Conservation (phyloP, 2,329 filamentous ascomycete species). For the Microcyclosporella mali region DNA sequence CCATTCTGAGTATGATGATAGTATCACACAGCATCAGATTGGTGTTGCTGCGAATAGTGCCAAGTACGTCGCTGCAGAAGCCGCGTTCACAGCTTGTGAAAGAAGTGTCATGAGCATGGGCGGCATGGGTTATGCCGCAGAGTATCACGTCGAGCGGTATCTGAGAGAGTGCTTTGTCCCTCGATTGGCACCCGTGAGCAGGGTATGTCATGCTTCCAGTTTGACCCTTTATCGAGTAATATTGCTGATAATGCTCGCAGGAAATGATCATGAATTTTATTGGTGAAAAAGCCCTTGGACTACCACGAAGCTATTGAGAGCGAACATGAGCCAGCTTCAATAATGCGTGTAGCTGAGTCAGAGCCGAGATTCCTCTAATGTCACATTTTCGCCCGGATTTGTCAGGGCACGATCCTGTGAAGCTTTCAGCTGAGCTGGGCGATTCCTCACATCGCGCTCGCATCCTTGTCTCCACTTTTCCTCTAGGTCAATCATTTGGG, state of each 20-base stretch:
- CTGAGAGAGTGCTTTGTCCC: conserved; percentile 55
- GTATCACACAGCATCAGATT: conserved; percentile 41
- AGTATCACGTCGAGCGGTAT: conserved; percentile 58
- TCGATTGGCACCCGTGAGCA: conserved; percentile 53
- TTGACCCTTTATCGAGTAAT: not conserved
- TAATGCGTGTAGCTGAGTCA: too few relatives aligned
- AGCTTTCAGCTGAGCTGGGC: too few relatives aligned
- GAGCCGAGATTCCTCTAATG: too few relatives aligned
- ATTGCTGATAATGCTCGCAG: conserved; percentile 22
- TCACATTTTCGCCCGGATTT: too few relatives aligned
- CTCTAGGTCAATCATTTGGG: too few relatives aligned
- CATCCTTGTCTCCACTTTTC: too few relatives aligned
- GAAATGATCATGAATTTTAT: conserved; percentile 76
- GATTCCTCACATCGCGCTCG: too few relatives aligned
- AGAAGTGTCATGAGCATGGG: conserved; percentile 53
- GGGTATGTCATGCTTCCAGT: conserved; percentile 32
- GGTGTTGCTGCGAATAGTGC: conserved; percentile 53
- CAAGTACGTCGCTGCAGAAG: conserved; percentile 56
- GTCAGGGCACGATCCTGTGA: too few relatives aligned
- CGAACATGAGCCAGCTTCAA: not conserved
- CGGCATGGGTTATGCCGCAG: conserved; percentile 58
- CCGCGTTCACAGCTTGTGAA: conserved; percentile 56
- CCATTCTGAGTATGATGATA: conserved; percentile 29
- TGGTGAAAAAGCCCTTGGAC: conserved; percentile 58
- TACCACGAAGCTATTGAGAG: conserved; percentile 60